Conservation (phyloP, 1,284 basidiomycete genomes). For the Cutaneotrichosporon spelunceum region DNA sequence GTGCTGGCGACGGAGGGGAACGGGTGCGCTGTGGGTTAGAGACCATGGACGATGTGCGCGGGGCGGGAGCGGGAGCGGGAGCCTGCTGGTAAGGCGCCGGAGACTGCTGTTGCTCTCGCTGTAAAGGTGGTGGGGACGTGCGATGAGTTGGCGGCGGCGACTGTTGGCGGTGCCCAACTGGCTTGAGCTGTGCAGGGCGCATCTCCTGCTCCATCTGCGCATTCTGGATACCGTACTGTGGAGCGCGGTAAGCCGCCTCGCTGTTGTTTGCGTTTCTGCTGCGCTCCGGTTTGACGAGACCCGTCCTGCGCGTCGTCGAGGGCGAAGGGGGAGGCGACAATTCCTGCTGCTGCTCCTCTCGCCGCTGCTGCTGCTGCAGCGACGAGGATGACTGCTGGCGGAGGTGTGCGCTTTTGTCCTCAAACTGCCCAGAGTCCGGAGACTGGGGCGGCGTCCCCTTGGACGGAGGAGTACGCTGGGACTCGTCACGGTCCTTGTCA, state of each 20-base stretch:
- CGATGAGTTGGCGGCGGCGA: constrained; percentile 16
- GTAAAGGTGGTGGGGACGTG: constrained; percentile 15
- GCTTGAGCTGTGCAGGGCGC: constrained; percentile 14
- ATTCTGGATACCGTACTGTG: constrained; percentile 90
- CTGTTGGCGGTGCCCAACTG: constrained; percentile 23
- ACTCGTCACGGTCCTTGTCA: constrained; percentile 41
- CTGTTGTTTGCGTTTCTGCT: constrained; percentile 55
- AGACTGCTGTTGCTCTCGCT: constrained; percentile 10
- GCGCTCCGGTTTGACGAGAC: constrained; percentile 47
- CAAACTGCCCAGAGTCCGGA: constrained; percentile 33
- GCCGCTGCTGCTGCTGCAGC: background rate
- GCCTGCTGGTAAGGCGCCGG: constrained; percentile 9
- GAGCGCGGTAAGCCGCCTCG: constrained; percentile 80
- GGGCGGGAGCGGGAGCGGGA: constrained; percentile 13
- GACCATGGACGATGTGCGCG: constrained; percentile 16
- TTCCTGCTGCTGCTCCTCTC: constrained; percentile 4
- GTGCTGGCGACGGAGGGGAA: constrained; percentile 18
- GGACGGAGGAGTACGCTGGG: constrained; percentile 43
- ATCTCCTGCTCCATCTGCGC: constrained; percentile 81
- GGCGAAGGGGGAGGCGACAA: constrained; percentile 41
- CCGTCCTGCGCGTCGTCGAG: constrained; percentile 29
- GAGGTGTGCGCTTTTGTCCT: constrained; percentile 2
- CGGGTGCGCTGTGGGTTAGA: constrained; percentile 12
- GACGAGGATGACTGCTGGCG: background rate
- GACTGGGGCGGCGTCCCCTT: constrained; percentile 47